Conservation (phyloP, 2,329 filamentous ascomycete species). For the Pseudocercospora musae region DNA sequence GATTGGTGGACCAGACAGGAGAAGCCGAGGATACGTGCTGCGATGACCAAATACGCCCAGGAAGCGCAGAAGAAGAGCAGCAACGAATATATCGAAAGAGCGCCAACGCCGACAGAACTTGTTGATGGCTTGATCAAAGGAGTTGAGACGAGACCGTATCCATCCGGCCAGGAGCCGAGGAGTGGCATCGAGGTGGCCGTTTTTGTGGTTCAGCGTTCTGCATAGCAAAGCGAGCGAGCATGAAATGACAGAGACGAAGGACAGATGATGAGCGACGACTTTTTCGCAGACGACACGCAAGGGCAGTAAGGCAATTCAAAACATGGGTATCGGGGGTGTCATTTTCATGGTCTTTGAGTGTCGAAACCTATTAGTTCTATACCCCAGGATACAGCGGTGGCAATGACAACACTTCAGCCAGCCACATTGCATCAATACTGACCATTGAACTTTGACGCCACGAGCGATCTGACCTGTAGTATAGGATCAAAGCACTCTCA, state of each 20-base stretch:
- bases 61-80: slow-evolving; percentile 41
- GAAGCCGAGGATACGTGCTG: slow-evolving; percentile 55
- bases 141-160: slow-evolving; percentile 52
- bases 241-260: slow-evolving; percentile 2
- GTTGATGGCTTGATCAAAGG: slow-evolving; percentile 58
- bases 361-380: background rate
- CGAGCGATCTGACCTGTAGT: background rate
- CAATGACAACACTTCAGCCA: background rate
- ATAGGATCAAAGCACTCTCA: background rate
- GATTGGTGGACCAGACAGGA: slow-evolving; percentile 66
- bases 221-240: slow-evolving; percentile 17
- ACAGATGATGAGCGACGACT: slow-evolving; percentile 2
- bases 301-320: background rate
- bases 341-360: background rate
- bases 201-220: slow-evolving; percentile 43
- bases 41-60: slow-evolving; percentile 45
- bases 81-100: slow-evolving; percentile 32
- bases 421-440: background rate
- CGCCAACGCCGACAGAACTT: slow-evolving; percentile 50
- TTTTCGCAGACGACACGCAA: background rate
- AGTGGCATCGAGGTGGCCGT: slow-evolving; percentile 48
- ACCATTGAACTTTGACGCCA: background rate
- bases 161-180: slow-evolving; percentile 42
- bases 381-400: background rate
- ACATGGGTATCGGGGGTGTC: background rate